Base-by-base conservation (phyloP, 2,329 filamentous ascomycete species). In the Diaporthe nobilis region DNA sequence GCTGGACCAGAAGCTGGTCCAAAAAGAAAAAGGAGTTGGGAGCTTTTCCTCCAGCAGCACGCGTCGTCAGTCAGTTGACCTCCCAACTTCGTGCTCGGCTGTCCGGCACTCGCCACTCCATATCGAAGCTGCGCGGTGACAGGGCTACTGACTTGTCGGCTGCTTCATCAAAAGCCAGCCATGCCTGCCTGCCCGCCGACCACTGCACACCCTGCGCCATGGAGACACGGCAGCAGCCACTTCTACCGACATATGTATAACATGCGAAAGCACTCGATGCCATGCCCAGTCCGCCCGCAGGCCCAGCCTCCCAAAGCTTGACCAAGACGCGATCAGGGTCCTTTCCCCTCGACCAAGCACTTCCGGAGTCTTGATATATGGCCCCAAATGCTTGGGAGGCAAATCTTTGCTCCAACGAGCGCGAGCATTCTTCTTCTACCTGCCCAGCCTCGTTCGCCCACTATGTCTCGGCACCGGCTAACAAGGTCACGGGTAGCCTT, bases 381-480 rank as follows among this genome's bases (percentile, higher is more conserved):
- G 49, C 22, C 17, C 65, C 34, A 55, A 22, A 28, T 55, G 49
- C 65, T 55, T 68, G 49, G 49, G 49, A 28, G 49, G 65, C 47
- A 39, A 70, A 70, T 55, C 49, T 70, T 55, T 68, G 47, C 44
- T 51, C 20, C 47, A 37, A 51, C 44, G 20, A 68, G 44, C n/a
- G 31, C 47, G 63, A 68, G n/a, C n/a, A 39, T 68, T 53, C 31
- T 70, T n/a, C 65, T 55, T 39, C 49, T 2, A 8, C 15, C 34
- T 42, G 22, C 49, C 65, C 65, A 70, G 65, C 65, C 65, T 55
- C 49, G 65, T 31, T 42, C 65, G 65, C 65, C 65, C 22, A 42
- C 65, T 2, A 55, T 3, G 65, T 70, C 65, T 70, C 65, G 65
- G 65, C 65, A 55, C 65, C 65, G 49, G 65, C 65, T 70, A 55